A percentile compares a stretch with the other conserved stretches of the same genome.
These are phyloP conservation scores for Xylaria sp. DNA, from an alignment of 2,329 filamentous ascomycete genomes.

Conservation along the genomic window DNA sequence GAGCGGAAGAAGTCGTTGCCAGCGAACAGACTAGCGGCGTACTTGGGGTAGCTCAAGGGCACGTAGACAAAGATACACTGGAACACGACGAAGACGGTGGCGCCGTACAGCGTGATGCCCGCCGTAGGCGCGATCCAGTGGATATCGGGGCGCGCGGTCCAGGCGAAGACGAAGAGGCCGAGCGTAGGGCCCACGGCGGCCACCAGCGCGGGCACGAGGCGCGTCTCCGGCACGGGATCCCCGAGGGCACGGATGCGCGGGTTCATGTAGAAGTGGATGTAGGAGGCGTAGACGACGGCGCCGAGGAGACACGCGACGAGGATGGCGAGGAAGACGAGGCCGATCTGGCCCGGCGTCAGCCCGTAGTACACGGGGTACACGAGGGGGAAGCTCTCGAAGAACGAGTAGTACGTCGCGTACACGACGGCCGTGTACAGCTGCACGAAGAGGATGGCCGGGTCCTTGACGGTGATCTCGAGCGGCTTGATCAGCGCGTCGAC, in stretches of 20 bases:
- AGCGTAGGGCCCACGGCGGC: slow-evolving; percentile 65
- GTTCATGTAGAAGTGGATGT: slow-evolving; percentile 64
- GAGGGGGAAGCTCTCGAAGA: slow-evolving; percentile 74
- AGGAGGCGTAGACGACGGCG: slow-evolving; percentile 60
- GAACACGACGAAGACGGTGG: slow-evolving; percentile 53
- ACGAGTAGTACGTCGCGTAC: slow-evolving; percentile 72
- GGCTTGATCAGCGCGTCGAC: slow-evolving; percentile 52
- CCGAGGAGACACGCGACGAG: slow-evolving; percentile 67
- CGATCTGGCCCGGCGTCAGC: slow-evolving; percentile 68
- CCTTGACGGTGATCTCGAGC: slow-evolving; percentile 68
- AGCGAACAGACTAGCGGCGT: slow-evolving; percentile 69
- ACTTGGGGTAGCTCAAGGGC: slow-evolving; percentile 65
- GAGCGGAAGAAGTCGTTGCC: slow-evolving; percentile 70
- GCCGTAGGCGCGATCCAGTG: slow-evolving; percentile 68
- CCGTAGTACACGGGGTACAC: slow-evolving; percentile 70
- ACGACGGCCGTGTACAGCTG: slow-evolving; percentile 71
- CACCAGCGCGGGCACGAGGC: slow-evolving; percentile 65
- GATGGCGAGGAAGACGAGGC: slow-evolving; percentile 70
- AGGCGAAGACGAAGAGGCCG: slow-evolving; percentile 71
- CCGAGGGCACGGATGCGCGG: slow-evolving; percentile 62
- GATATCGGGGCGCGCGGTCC: slow-evolving; percentile 63
- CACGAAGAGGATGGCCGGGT: slow-evolving; percentile 71
- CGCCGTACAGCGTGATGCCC: slow-evolving; percentile 64
- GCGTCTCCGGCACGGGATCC: slow-evolving; percentile 63
- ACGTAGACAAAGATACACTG: slow-evolving; percentile 72